A percentile compares a stretch with the other conserved stretches of the same genome.
Evolutionary conservation across 1,139 yeast genomes (phyloP).

Genomic region (Zygosaccharomyces pseudobailii): DNA sequence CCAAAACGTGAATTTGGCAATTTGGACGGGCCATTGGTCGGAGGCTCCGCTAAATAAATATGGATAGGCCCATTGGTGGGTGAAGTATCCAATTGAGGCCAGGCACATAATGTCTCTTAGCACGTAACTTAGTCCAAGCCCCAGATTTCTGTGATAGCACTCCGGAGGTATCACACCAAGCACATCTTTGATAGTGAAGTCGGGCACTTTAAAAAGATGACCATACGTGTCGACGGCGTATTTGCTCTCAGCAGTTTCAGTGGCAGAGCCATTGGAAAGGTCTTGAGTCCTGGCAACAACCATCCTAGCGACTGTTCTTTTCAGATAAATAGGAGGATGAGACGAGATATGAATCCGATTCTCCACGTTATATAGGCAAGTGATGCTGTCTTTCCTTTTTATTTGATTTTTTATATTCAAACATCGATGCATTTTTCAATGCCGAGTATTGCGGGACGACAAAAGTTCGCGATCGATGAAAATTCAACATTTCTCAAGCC

Average conservation of each 20-base stretch:
- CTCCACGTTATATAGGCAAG: neutral
- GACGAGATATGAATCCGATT: neutral
- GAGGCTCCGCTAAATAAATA: conserved; percentile 8
- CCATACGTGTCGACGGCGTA: conserved; percentile 52
- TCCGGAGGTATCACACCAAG: conserved; percentile 56
- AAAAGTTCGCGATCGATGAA: neutral
- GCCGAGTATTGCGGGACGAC: neutral
- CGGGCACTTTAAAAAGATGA: conserved; percentile 56
- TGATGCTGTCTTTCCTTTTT: neutral
- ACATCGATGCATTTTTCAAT: neutral
- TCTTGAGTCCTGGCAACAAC: neutral
- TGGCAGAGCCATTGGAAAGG: conserved; percentile 5
- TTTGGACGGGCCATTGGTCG: conserved; percentile 3
- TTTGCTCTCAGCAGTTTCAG: conserved; percentile 27
- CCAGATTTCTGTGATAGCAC: conserved; percentile 53
- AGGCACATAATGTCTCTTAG: conserved; percentile 50
- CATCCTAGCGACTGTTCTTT: neutral
- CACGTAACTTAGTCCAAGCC: conserved; percentile 50
- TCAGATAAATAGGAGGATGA: neutral
- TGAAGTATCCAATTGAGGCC: conserved; percentile 38
- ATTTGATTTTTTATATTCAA: neutral
- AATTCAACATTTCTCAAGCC: conserved; percentile 3
- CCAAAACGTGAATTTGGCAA: conserved; percentile 55
- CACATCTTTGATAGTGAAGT: conserved; percentile 57
- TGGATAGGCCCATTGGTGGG: conserved; percentile 17